Conservation (phyloP, 2,329 filamentous ascomycete genomes). For the Emericellopsis cladophorae region DNA sequence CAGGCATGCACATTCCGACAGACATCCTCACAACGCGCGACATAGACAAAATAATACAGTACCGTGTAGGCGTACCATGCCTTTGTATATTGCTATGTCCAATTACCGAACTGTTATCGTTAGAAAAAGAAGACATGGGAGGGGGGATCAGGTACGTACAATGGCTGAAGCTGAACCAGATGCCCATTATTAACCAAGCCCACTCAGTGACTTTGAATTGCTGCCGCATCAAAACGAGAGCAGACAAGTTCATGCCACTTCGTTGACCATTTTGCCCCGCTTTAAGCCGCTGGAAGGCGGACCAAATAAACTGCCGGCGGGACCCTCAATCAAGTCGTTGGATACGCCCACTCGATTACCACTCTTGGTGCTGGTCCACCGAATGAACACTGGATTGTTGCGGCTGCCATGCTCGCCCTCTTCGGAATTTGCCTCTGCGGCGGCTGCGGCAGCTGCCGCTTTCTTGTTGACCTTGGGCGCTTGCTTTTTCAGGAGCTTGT, state of each 20-base stretch:
- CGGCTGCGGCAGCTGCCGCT: conserved; percentile 16
- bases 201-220: too few species aligned
- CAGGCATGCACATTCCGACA: too few species aligned
- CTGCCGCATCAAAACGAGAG: not conserved
- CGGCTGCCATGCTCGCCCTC: conserved; percentile 30
- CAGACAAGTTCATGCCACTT: conserved; percentile 27
- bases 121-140: too few species aligned
- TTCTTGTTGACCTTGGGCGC: conserved; percentile 59
- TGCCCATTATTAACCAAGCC: too few species aligned
- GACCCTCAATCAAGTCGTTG: conserved; percentile 52
- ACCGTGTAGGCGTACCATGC: too few species aligned
- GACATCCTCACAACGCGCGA: too few species aligned
- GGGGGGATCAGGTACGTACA: too few species aligned
- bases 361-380: conserved; percentile 57
- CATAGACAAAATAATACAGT: too few species aligned
- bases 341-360: conserved; percentile 54
- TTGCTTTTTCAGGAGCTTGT: conserved; percentile 78
- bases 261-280: conserved; percentile 40
- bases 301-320: conserved; percentile 46
- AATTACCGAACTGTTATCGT: too few species aligned
- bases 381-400: conserved; percentile 49
- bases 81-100: too few species aligned
- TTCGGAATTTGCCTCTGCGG: conserved; percentile 35
- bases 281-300: conserved; percentile 11
- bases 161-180: too few species aligned